Percentiles rank a stretch among this genome's conserved stretches.
Evolutionary conservation across 2,329 filamentous ascomycete species (phyloP).

Genomic region (Aspergillus intermedius): DNA sequence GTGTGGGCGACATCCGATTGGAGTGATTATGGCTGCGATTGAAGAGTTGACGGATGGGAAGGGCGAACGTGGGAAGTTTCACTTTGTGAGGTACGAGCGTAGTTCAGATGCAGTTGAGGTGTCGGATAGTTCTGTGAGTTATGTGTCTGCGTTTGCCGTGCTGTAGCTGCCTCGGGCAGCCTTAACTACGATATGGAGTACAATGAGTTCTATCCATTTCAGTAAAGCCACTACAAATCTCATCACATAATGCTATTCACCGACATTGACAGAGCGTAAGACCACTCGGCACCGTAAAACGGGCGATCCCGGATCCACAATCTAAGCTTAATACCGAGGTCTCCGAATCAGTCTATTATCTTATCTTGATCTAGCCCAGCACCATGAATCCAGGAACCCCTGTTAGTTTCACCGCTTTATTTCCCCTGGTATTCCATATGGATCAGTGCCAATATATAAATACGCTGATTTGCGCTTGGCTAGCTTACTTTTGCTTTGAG

Average conservation of each 20-base stretch:
- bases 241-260: not conserved
- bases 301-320: not conserved
- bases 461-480: too few relatives aligned
- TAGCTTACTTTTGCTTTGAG: too few relatives aligned
- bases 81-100: slow-evolving; percentile 78
- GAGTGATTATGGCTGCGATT: slow-evolving; percentile 81
- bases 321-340: slow-evolving; percentile 2
- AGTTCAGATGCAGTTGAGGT: slow-evolving; percentile 66
- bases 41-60: slow-evolving; percentile 53
- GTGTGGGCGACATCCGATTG: slow-evolving; percentile 91
- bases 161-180: slow-evolving; percentile 38
- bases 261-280: not conserved
- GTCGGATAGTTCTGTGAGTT: slow-evolving; percentile 82
- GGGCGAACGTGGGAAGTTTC: slow-evolving; percentile 53
- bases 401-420: too few relatives aligned
- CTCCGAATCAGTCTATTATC: not conserved
- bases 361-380: not conserved
- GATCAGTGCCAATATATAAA: not conserved
- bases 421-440: not conserved
- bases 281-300: not conserved
- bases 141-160: slow-evolving; percentile 84
- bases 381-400: too few relatives aligned
- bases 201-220: not conserved
- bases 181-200: too few relatives aligned
- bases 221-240: not conserved